phyloP scores from a whole-genome alignment of 805 yeast genomes.

The Candida silvicultrix region DNA sequence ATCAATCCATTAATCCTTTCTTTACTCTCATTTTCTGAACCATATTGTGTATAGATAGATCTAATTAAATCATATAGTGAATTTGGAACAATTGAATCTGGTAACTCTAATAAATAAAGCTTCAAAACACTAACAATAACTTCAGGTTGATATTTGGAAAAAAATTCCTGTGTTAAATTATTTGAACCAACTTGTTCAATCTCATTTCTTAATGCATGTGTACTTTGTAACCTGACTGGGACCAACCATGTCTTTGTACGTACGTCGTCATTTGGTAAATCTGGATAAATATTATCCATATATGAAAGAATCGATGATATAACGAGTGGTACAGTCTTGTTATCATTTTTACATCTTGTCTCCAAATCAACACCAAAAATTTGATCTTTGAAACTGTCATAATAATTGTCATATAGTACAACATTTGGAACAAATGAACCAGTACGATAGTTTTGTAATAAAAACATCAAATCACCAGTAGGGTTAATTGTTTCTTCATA shows the following conservation, averaged over 20 bases:
- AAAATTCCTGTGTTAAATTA: conserved; percentile 20
- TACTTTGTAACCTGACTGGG: conserved; percentile 52
- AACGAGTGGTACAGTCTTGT: conserved; percentile 64
- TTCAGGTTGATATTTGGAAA: conserved; percentile 39
- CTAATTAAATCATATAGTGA: conserved; percentile 61
- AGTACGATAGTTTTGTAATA: conserved; percentile 62
- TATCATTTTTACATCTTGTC: conserved; percentile 63
- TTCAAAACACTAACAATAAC: conserved; percentile 64
- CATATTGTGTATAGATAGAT: conserved; percentile 53
- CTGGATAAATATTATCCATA: conserved; percentile 69
- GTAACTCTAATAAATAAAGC: conserved; percentile 71
- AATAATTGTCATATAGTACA: conserved; percentile 72
- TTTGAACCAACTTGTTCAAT: conserved; percentile 49
- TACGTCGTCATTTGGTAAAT: conserved; percentile 58
- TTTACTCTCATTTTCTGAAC: conserved; percentile 21
- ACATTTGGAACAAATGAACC: conserved; percentile 74
- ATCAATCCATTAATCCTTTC: conserved; percentile 56
- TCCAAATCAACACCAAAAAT: conserved; percentile 78
- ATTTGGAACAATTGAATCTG: conserved; percentile 66
- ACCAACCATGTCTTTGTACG: conserved; percentile 64
- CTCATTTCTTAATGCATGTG: conserved; percentile 56
- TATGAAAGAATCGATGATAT: conserved; percentile 56
- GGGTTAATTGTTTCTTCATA: conserved; percentile 73
- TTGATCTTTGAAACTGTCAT: conserved; percentile 59
- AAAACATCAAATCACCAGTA: conserved; percentile 53